Percentiles rank a stretch among this genome's conserved stretches.
phyloP scores from a whole-genome alignment of 805 yeast genomes.

The Candida loeiensis region DNA sequence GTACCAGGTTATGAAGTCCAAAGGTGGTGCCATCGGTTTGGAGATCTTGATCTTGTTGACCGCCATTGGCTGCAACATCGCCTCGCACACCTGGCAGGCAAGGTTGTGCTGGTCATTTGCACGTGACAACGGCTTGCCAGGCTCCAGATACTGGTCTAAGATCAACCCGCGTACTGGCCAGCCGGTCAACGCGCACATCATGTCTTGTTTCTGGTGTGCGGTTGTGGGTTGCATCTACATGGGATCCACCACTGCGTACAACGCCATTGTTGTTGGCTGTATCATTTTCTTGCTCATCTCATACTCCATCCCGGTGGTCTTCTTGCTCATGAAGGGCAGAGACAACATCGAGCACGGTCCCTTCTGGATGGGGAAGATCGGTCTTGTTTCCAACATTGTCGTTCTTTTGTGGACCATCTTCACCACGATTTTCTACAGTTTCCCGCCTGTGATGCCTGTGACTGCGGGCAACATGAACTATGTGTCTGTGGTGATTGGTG shows the following conservation, averaged over 20 bases:
- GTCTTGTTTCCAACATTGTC: constrained; percentile 48
- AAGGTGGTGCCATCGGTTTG: constrained; percentile 53
- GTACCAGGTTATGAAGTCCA: constrained; percentile 52
- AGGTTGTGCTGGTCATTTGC: constrained; percentile 67
- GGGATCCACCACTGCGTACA: constrained; percentile 66
- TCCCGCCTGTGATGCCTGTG: constrained; percentile 65
- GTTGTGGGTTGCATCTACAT: constrained; percentile 59
- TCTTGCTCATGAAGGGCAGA: constrained; percentile 48
- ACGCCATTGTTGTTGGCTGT: constrained; percentile 60
- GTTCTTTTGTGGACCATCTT: constrained; percentile 56
- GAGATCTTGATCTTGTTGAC: constrained; percentile 48
- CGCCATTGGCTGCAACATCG: constrained; percentile 56
- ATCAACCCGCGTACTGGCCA: constrained; percentile 46
- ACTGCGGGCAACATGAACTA: constrained; percentile 64
- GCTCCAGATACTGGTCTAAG: constrained; percentile 47
- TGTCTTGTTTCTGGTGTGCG: constrained; percentile 51
- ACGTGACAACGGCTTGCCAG: constrained; percentile 61
- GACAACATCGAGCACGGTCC: constrained; percentile 57
- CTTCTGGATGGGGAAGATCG: constrained; percentile 60
- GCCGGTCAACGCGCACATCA: constrained; percentile 58
- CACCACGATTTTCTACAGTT: constrained; percentile 56
- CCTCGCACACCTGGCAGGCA: constrained; percentile 67
- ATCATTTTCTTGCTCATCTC: constrained; percentile 56
- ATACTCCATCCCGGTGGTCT: constrained; percentile 53
- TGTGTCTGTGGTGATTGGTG: constrained; percentile 49